phyloP scores from a whole-genome alignment of 805 yeast genomes.

The Tetrapisispora pingtungensis region DNA sequence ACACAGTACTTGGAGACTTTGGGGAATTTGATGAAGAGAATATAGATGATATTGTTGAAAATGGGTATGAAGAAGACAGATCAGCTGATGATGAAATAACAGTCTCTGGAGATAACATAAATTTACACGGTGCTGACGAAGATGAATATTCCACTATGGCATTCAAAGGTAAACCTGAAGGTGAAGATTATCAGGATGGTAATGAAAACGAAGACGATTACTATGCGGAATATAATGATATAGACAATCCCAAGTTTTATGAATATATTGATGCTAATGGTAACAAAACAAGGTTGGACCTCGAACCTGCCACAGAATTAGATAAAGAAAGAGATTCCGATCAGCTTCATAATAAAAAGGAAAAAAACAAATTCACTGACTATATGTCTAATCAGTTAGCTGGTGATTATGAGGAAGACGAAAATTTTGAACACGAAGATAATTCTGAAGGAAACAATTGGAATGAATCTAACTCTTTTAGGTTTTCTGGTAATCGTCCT shows the following conservation, averaged over 20 bases:
- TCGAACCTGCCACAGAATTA: conserved; percentile 32
- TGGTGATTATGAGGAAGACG: conserved; percentile 13
- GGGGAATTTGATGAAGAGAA: conserved; percentile 15
- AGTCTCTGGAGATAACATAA: conserved; percentile 45
- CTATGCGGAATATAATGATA: conserved; percentile 22
- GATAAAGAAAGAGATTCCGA: conserved; percentile 15
- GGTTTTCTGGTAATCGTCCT: conserved; percentile 8
- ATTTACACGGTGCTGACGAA: conserved; percentile 17
- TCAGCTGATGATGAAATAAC: conserved; percentile 23
- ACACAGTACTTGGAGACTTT: conserved; percentile 77
- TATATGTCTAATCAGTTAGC: conserved; percentile 24
- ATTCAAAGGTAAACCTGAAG: conserved; percentile 2
- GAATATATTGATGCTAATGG: conserved; percentile 31
- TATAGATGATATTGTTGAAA: conserved; percentile 42
- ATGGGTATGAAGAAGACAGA: conserved; percentile 34
- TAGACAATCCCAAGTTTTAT: conserved; percentile 27
- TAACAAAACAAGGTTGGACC: conserved; percentile 24
- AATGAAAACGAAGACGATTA: conserved; percentile 44
- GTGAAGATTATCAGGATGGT: conserved; percentile 29
- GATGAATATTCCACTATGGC: conserved; percentile 3
- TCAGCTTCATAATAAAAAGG: conserved; percentile 6
- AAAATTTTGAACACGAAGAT: conserved; percentile 19
- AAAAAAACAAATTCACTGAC: conserved; percentile 17
- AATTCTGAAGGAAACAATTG: conserved; percentile 13
- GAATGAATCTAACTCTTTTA: conserved; percentile 1